phyloP scores from a whole-genome alignment of 108 stramenopile species.

The Cyclostephanos invisitatus region DNA sequence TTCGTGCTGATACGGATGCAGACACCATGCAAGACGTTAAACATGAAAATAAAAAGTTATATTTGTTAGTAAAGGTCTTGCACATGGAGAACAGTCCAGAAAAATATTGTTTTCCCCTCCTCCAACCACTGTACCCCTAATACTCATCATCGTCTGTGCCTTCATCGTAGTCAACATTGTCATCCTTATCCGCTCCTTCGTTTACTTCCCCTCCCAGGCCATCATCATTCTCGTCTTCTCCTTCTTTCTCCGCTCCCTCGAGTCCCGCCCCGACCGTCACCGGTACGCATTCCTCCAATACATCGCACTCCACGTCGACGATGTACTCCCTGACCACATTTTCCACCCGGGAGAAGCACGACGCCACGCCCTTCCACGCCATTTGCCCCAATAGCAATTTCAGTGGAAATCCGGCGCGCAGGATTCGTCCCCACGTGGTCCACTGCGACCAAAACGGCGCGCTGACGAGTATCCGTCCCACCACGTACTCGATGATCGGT shows the following conservation, averaged over 20 bases:
- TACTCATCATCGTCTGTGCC: conserved; percentile 18
- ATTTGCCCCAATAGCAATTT: conserved; percentile 81
- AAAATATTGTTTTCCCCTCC: background rate
- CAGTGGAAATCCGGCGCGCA: conserved; percentile 79
- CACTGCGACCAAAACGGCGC: conserved; percentile 70
- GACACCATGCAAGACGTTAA: background rate
- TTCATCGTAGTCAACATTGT: conserved; percentile 24
- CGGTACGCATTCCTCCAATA: conserved; percentile 72
- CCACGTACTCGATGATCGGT: conserved; percentile 65
- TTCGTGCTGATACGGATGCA: no score
- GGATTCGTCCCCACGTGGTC: conserved; percentile 69
- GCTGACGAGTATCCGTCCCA: conserved; percentile 59
- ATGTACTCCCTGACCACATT: conserved; percentile 59
- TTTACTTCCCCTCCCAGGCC: background rate
- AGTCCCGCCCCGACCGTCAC: conserved; percentile 51
- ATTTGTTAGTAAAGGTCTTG: background rate
- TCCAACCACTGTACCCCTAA: background rate
- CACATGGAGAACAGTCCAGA: background rate
- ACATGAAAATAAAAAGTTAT: background rate
- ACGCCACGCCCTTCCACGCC: conserved; percentile 59
- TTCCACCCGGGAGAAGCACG: conserved; percentile 54
- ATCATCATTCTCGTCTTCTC: conserved; percentile 10
- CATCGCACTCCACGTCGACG: conserved; percentile 75
- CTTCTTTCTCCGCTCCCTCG: conserved; percentile 18
- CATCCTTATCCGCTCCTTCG: conserved; percentile 10